Base-by-base conservation (phyloP, 768 basidiomycete species). In the Cytidiella melzeri region DNA sequence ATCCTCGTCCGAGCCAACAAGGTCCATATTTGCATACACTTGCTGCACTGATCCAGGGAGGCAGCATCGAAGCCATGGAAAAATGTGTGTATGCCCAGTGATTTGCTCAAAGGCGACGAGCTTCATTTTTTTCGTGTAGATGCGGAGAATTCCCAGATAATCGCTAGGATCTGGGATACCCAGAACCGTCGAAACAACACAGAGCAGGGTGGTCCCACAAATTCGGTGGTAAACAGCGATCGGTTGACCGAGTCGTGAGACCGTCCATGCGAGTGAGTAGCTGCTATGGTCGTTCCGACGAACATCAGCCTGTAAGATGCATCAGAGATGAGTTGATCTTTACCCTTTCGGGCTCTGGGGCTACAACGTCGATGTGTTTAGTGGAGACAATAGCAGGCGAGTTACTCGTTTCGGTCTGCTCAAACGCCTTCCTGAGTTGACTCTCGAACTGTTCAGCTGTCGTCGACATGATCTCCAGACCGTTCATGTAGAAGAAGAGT, bases 121-220 rank as follows among this genome's bases (percentile, higher is more conserved):
- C 70, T 98, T 99, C 96, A 99, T 98, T 74, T 99, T 98, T 83
- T 98, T 98, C 50, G 96, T 98, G 76, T 98, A 95, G 54, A 99
- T 98, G 45, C 95, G 89, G 54, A 98, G 85, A 62, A 98, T 99
- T 66, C 98, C 96, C 40, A 98, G 82, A 69, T 96, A 94, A 48
- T 96, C 96, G 51, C 95, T 98, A 0, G 96, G 96, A 69, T 99
- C 96, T 39, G 96, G 96, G 57, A 99, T 98, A 62, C 96, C 92
- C 54, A 70, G 98, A 99, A 48, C 96, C 91, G 66, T 96, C 96
- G 70, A 98, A 98, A 54, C 96, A 94, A 64, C 96, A 84, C 43
- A 99, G 87, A 26, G 96, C 96, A 41, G 96, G 96, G 66, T 99
- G 59, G 98, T 97, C 19, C 95, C 97, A 75, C 98, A 98, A 43